Conservation (phyloP, 2,329 filamentous ascomycete species). For the Falciphora oryzae region DNA sequence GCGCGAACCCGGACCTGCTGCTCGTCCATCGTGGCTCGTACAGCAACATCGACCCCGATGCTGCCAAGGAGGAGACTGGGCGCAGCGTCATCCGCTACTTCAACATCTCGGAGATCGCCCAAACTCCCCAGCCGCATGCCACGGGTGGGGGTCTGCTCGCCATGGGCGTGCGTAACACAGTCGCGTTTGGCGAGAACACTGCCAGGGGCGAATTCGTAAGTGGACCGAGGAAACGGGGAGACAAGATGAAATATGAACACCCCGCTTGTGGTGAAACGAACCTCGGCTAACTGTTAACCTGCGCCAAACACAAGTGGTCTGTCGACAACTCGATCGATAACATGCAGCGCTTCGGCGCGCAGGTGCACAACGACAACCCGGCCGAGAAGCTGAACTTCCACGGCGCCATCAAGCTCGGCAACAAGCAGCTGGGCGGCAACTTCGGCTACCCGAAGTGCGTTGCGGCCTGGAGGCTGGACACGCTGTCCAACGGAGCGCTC, state of each 20-base stretch:
- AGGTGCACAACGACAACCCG: slow-evolving; percentile 56
- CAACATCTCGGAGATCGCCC: slow-evolving; percentile 38
- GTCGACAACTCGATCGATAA: slow-evolving; percentile 62
- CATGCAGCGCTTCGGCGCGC: slow-evolving; percentile 42
- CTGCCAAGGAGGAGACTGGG: slow-evolving; percentile 37
- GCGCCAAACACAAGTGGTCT: slow-evolving; percentile 28
- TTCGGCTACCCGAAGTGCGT: slow-evolving; percentile 62
- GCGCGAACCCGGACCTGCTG: slow-evolving; percentile 38
- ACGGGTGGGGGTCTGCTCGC: slow-evolving; percentile 23
- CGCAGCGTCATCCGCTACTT: slow-evolving; percentile 51
- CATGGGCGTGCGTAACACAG: slow-evolving; percentile 60
- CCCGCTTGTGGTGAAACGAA: not conserved
- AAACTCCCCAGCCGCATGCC: slow-evolving; percentile 12
- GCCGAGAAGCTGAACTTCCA: slow-evolving; percentile 62
- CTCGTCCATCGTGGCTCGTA: slow-evolving; percentile 47
- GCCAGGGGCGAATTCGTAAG: slow-evolving; percentile 24
- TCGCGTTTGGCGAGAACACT: slow-evolving; percentile 50
- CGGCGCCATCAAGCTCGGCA: slow-evolving; percentile 32
- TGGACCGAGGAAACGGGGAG: not conserved
- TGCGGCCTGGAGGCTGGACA: slow-evolving; percentile 46
- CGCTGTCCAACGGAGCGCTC: slow-evolving; percentile 26
- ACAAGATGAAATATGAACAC: not conserved
- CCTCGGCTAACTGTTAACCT: not conserved
- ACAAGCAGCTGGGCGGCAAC: slow-evolving; percentile 34
- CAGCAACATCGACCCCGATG: slow-evolving; percentile 43